phyloP scores from a whole-genome alignment of 73 alveolate genomes.

The Stentor coeruleus region DNA sequence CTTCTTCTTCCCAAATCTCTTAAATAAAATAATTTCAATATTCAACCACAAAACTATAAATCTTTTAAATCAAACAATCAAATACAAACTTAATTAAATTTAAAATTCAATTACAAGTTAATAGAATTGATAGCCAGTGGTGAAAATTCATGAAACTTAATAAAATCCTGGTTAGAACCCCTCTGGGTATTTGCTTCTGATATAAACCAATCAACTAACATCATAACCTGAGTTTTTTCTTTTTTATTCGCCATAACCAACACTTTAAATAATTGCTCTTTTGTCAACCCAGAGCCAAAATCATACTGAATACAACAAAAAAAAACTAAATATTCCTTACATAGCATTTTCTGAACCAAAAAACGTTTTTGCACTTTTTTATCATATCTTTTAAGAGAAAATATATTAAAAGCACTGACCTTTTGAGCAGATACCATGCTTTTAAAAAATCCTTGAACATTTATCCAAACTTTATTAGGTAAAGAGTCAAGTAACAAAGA shows the following conservation, averaged over 20 bases:
- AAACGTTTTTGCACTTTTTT: background rate
- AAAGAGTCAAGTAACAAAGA: background rate
- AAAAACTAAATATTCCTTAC: background rate
- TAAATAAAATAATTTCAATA: too few relatives aligned
- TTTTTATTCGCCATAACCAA: background rate
- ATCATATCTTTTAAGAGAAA: background rate
- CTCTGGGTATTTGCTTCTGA: background rate
- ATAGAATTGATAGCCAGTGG: background rate
- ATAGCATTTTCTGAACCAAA: conserved; percentile 17
- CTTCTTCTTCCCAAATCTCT: too few relatives aligned
- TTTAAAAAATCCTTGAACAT: background rate
- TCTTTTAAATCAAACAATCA: too few relatives aligned
- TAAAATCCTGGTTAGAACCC: background rate
- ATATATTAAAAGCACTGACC: background rate
- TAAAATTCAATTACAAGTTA: too few relatives aligned
- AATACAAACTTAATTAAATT: too few relatives aligned
- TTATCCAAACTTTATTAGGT: background rate
- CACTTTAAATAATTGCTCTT: background rate
- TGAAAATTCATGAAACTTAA: background rate
- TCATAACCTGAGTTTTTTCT: background rate
- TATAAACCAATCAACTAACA: background rate
- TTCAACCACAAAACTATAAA: too few relatives aligned
- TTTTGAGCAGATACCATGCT: background rate
- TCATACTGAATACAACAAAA: conserved; percentile 18
- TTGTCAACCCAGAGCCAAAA: background rate